Evolutionary conservation across 2,329 filamentous ascomycete genomes (phyloP).

Genomic region (Cercospora sojina): DNA sequence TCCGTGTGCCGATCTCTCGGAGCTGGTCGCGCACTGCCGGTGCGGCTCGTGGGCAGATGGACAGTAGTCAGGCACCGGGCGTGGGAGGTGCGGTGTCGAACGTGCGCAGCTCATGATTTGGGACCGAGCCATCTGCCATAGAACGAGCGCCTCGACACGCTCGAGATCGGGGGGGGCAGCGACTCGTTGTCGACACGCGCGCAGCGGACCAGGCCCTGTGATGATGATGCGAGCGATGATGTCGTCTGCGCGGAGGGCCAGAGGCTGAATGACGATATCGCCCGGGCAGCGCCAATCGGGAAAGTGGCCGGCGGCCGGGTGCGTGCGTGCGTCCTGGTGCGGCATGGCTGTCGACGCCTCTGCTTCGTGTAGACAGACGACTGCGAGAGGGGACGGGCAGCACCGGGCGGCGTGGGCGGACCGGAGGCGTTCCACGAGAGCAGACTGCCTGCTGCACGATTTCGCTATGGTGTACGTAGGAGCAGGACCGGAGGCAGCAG

Average conservation of each 20-base stretch:
- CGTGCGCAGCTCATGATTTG: not conserved
- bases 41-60: slow-evolving; percentile 3
- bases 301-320: not conserved
- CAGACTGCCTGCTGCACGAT: not conserved
- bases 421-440: not conserved
- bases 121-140: not conserved
- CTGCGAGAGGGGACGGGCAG: not conserved
- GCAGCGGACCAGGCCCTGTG: not conserved
- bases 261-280: not conserved
- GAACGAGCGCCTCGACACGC: not conserved
- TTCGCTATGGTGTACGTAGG: not conserved
- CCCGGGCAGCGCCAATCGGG: not conserved
- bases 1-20: slow-evolving; percentile 1
- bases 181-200: not conserved
- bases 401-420: not conserved
- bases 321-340: not conserved
- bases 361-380: slow-evolving; percentile 1
- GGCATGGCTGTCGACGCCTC: not conserved
- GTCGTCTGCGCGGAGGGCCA: not conserved
- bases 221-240: not conserved
- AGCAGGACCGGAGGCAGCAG: not conserved
- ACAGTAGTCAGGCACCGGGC: slow-evolving; percentile 1
- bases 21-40: slow-evolving; percentile 1
- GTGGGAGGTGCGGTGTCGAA: not conserved
- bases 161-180: not conserved